These are phyloP conservation scores for Lentinula guzmanii DNA, from an alignment of 768 basidiomycete genomes.

Conservation along the genomic window DNA sequence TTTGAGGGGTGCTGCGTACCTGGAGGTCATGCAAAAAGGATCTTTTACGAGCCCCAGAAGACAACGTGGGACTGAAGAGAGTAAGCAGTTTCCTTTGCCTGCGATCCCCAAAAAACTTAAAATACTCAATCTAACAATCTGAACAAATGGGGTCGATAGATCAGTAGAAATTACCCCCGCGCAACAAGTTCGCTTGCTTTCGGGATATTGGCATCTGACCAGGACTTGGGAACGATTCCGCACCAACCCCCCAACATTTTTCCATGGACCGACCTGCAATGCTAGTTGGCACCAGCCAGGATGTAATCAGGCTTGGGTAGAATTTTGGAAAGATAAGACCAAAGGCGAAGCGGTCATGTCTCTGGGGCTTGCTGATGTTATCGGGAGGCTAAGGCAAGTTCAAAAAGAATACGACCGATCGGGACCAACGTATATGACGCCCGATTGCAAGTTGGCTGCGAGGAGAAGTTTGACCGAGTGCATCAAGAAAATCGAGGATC, in stretches of 20 bases:
- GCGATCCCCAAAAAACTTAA: not conserved
- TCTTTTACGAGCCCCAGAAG: not conserved
- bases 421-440: conserved; percentile 78
- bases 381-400: conserved; percentile 57
- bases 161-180: conserved; percentile 41
- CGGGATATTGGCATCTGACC: conserved; percentile 66
- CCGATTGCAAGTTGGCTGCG: conserved; percentile 60
- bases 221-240: conserved; percentile 62
- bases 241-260: conserved; percentile 49
- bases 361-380: conserved; percentile 58
- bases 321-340: conserved; percentile 78
- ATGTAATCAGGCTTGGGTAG: conserved; percentile 68
- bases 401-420: conserved; percentile 65
- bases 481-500: conserved; percentile 52
- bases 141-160: conserved; percentile 11
- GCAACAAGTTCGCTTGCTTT: conserved; percentile 61
- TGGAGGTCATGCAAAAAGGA: conserved; percentile 64
- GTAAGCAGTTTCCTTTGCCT: not conserved
- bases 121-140: not conserved
- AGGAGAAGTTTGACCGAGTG: conserved; percentile 49
- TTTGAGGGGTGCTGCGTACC: conserved; percentile 60
- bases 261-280: conserved; percentile 57
- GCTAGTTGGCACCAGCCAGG: conserved; percentile 70
- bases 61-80: not conserved
- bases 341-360: conserved; percentile 53